Percentiles rank a stretch among this genome's conserved stretches.
Conservation (phyloP, 176 grass and related monocot genomes). For the Leersia perrieri region DNA sequence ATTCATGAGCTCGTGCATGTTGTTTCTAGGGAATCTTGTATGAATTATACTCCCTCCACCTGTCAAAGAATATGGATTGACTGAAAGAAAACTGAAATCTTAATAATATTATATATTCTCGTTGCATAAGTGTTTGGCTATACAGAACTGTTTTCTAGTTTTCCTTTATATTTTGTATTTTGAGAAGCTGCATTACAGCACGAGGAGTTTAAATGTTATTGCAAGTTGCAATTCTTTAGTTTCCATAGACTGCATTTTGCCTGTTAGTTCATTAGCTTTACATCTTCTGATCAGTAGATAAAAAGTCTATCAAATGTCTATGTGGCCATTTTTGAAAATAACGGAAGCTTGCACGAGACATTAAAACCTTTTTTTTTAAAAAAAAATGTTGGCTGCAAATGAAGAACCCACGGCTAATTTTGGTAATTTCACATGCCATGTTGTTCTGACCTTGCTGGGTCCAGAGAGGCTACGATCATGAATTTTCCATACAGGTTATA, state of each 20-base stretch:
- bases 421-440: background rate
- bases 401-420: background rate
- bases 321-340: conserved; percentile 15
- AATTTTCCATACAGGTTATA: background rate
- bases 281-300: conserved; percentile 14
- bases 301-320: background rate
- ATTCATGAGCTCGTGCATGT: background rate
- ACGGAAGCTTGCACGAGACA: background rate
- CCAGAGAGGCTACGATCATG: background rate
- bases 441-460: background rate
- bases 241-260: background rate
- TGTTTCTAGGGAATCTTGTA: background rate
- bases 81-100: background rate
- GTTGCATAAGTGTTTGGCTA: background rate
- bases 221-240: background rate
- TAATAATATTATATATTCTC: background rate
- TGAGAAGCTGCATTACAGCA: background rate
- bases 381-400: background rate
- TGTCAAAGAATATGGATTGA: background rate
- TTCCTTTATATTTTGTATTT: background rate
- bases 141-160: background rate
- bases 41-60: background rate
- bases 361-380: no score
- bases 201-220: background rate
- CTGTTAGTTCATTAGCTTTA: background rate